Conservation (phyloP, 2,329 filamentous ascomycete genomes). For the Pochonia chlamydosporia region DNA sequence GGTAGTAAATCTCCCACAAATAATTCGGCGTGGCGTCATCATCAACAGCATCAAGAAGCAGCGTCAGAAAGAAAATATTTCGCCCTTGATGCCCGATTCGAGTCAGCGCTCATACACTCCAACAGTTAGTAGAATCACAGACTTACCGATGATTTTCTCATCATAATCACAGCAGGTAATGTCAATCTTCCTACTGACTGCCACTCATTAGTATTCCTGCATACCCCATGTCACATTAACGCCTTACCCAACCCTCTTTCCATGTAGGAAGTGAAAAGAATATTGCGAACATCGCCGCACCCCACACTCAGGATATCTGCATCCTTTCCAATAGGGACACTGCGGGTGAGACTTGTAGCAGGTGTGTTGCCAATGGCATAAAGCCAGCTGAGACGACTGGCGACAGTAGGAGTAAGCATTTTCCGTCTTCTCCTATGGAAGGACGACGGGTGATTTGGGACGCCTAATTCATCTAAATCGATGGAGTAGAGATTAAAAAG, state of each 20-base stretch:
- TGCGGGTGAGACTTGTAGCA: constrained; percentile 41
- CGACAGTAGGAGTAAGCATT: constrained; percentile 33
- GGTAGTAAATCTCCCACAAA: constrained; percentile 52
- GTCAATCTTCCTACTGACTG: constrained; percentile 38
- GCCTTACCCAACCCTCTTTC: constrained; percentile 31
- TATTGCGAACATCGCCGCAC: constrained; percentile 50
- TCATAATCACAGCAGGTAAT: constrained; percentile 53
- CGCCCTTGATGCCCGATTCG: constrained; percentile 33
- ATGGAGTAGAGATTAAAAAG: too few relatives aligned
- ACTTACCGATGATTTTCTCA: constrained; percentile 42
- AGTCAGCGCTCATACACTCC: not conserved
- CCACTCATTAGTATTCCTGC: constrained; percentile 14
- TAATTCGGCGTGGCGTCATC: constrained; percentile 17
- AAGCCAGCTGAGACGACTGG: constrained; percentile 25
- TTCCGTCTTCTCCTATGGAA: too few relatives aligned
- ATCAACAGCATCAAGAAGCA: constrained; percentile 41
- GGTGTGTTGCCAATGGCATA: constrained; percentile 51
- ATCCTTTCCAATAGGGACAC: constrained; percentile 42
- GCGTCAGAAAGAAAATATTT: constrained; percentile 46
- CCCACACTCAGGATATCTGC: constrained; percentile 47
- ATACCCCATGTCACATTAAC: not conserved
- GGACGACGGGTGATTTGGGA: too few relatives aligned
- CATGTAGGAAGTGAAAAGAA: constrained; percentile 47
- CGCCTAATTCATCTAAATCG: too few relatives aligned
- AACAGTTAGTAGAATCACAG: too few relatives aligned